Evolutionary conservation across 2,329 filamentous ascomycete genomes (phyloP), one percentile per base, ranked within the genome.

Genomic region (Penicillium sp.): DNA sequence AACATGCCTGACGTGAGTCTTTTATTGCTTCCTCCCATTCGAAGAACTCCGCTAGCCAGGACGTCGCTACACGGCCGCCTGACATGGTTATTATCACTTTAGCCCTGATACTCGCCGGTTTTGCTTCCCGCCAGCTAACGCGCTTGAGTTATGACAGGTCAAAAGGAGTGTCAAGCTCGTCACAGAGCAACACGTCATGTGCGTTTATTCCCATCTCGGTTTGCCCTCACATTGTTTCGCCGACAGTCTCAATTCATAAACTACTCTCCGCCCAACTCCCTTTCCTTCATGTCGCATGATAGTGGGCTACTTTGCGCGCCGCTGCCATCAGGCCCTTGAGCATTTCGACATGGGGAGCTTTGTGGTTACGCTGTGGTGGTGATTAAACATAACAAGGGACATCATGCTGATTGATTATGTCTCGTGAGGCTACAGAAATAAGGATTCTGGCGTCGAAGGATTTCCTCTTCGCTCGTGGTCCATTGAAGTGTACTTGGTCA

Each of bases 381-480:
- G 7, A 19, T 26, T 30, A 45, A 23, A 52, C 21, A 30, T 29
- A 49, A 35, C 5, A 15, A 35, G 51, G 15, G 35, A 41, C 35
- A 41, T 41, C 56, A 51, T 64, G 50, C 61, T 67, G 60, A 67
- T 61, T 29, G 35, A 41, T 55, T 56, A 53, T 60, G 53, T 59
- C 60, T n/a, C 67, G 63, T 66, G 54, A 57, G 38, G 46, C 41
- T 71, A 75, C 74, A 93, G 90, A 74, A 87, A 92, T 73, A 93
- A 93, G 76, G 88, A 91, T 21, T 90, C 91, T 15, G 90, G 90
- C 45, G 86, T 92, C 67, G 91, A 93, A 71, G 93, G 93, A 3
- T 97, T 93, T 73, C 95, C 95, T 11, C 93, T 97, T 87, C 90
- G 95, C 76, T 84, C 88, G 79, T 99, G 95, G 95, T 93, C 87